These are phyloP conservation scores for Saccharomycodes ludwigii DNA, from an alignment of 805 yeast species.

Conservation along the genomic window DNA sequence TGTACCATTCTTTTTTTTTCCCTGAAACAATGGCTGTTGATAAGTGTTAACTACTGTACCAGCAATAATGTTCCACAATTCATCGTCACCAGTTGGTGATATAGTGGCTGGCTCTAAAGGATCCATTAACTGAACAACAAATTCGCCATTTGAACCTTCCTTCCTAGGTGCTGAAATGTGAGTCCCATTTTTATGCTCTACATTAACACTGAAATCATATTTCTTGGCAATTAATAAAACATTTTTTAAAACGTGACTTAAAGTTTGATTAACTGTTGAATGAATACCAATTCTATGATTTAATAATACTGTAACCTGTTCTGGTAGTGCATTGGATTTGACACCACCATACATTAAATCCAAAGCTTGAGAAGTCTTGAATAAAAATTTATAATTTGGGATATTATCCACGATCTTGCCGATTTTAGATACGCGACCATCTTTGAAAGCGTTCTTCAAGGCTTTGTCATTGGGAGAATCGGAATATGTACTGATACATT, in stretches of 20 bases:
- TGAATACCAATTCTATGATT: constrained; percentile 51
- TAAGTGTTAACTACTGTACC: constrained; percentile 46
- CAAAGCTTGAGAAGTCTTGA: constrained; percentile 48
- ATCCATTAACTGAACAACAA: constrained; percentile 18
- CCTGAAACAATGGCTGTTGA: constrained; percentile 44
- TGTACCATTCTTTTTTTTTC: too few relatives aligned
- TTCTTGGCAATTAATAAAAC: constrained; percentile 8
- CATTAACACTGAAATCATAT: constrained; percentile 7
- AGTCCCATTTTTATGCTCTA: constrained; percentile 7
- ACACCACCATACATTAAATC: constrained; percentile 54
- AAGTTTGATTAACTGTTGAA: constrained; percentile 28
- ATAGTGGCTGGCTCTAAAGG: constrained; percentile 39
- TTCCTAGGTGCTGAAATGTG: constrained; percentile 6
- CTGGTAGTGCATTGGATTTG: constrained; percentile 60
- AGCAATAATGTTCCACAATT: constrained; percentile 40
- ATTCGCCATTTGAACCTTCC: constrained; percentile 6
- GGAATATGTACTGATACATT: constrained; percentile 30
- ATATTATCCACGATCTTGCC: constrained; percentile 24
- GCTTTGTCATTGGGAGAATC: neutral
- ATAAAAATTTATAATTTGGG: constrained; percentile 15
- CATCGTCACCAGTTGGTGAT: constrained; percentile 30
- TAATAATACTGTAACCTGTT: constrained; percentile 32
- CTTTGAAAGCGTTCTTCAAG: constrained; percentile 1
- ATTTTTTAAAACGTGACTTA: constrained; percentile 19
- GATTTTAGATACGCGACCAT: constrained; percentile 2